A percentile compares a stretch with the other conserved stretches of the same genome.
phyloP scores from a whole-genome alignment of 202 grass and related monocot species.

The Dendrocalamus latiflorus region DNA sequence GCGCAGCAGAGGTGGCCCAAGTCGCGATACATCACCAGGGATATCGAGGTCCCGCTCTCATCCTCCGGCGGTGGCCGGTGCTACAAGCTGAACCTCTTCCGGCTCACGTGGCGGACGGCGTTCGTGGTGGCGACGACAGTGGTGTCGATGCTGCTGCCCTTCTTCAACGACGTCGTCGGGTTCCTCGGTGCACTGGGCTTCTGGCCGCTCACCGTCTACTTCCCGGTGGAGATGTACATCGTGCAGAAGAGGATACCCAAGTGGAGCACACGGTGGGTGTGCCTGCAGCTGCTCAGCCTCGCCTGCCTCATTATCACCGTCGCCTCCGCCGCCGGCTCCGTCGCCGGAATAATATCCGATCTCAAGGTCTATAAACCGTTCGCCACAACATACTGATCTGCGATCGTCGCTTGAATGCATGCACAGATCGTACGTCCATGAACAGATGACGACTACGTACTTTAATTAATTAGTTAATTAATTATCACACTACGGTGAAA shows the following conservation, averaged over 20 bases:
- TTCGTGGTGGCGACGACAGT: slow-evolving; percentile 72
- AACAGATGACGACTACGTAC: slow-evolving; percentile 18
- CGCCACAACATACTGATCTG: slow-evolving; percentile 41
- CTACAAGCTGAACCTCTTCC: slow-evolving; percentile 68
- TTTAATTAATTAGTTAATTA: slow-evolving; percentile 27
- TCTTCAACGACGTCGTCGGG: slow-evolving; percentile 96
- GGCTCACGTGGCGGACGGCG: slow-evolving; percentile 67
- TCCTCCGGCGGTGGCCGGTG: not conserved
- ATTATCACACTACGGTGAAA: not conserved
- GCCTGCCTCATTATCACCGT: slow-evolving; percentile 70
- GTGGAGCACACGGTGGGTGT: slow-evolving; percentile 85
- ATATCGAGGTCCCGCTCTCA: slow-evolving; percentile 47
- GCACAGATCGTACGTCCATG: slow-evolving; percentile 25
- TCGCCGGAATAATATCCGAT: slow-evolving; percentile 78
- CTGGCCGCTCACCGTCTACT: slow-evolving; percentile 85
- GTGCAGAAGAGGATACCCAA: slow-evolving; percentile 73
- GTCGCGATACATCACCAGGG: slow-evolving; percentile 35
- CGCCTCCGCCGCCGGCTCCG: slow-evolving; percentile 74
- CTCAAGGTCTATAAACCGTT: slow-evolving; percentile 88
- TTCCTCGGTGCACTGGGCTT: slow-evolving; percentile 87
- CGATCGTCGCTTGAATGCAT: not conserved
- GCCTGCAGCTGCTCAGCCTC: slow-evolving; percentile 91
- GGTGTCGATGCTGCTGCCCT: slow-evolving; percentile 86
- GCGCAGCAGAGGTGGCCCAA: slow-evolving; percentile 60
- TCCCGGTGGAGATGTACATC: slow-evolving; percentile 87